Percentiles rank a stretch among this genome's conserved stretches.
Conservation (phyloP, 163 green algal species). For the Prototheca stagnorum region DNA sequence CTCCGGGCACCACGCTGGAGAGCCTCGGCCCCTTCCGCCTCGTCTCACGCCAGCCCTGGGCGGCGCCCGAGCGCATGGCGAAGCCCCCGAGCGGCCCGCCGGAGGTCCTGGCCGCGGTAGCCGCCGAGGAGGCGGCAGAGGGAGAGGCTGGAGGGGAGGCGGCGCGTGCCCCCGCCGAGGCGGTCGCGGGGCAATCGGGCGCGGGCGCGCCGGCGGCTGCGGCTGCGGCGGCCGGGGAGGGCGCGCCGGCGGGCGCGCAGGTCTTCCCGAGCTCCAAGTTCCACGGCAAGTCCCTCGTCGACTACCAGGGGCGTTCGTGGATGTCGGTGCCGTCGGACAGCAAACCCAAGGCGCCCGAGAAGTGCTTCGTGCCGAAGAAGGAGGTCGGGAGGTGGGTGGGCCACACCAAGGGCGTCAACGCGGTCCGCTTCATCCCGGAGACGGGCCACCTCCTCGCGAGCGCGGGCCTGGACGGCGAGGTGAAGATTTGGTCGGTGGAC, state of each 20-base stretch:
- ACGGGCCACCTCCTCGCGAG: constrained; percentile 85
- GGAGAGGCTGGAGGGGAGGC: too few species aligned
- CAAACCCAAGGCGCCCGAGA: constrained; percentile 69
- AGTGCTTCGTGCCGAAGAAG: constrained; percentile 78
- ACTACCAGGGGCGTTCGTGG: constrained; percentile 38
- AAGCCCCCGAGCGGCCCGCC: too few species aligned
- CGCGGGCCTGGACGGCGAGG: constrained; percentile 74
- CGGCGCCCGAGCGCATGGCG: too few species aligned
- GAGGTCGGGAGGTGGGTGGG: constrained; percentile 83
- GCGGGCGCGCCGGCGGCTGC: too few species aligned
- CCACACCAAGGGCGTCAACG: constrained; percentile 91
- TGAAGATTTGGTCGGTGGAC: constrained; percentile 76
- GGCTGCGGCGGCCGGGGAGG: neutral
- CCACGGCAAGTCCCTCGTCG: neutral
- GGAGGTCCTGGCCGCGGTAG: too few species aligned
- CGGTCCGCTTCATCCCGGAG: constrained; percentile 84
- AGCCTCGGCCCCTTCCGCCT: too few species aligned
- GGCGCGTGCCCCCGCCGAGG: too few species aligned
- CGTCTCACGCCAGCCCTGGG: too few species aligned
- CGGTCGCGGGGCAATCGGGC: too few species aligned
- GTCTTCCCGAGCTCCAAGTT: neutral
- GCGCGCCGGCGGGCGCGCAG: neutral
- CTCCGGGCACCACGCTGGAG: too few species aligned
- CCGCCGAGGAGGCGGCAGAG: too few species aligned
- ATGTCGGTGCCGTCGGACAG: too few species aligned